phyloP scores from a whole-genome alignment of 495 filamentous ascomycete species.

The Bacidia rubella region DNA sequence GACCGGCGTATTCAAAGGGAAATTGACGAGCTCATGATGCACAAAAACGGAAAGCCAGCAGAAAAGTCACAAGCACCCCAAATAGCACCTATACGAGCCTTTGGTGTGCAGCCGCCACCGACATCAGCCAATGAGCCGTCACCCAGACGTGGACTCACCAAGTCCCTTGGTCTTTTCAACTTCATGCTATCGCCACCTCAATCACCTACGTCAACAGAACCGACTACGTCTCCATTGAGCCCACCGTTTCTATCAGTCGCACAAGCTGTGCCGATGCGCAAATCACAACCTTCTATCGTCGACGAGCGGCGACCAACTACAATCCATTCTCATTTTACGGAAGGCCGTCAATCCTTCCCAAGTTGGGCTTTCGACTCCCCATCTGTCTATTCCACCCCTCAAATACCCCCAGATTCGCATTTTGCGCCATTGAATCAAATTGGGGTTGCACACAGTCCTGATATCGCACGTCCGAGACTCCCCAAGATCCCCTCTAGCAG shows the following conservation, averaged over 20 bases:
- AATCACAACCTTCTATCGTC: slow-evolving; percentile 11
- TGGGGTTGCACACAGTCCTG: slow-evolving; percentile 3
- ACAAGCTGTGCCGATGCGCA: slow-evolving; percentile 7
- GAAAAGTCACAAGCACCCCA: not conserved
- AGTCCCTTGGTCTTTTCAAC: slow-evolving; percentile 17
- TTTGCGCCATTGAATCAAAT: slow-evolving; percentile 10
- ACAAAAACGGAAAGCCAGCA: not conserved
- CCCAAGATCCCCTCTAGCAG: not conserved
- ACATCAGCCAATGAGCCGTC: not conserved
- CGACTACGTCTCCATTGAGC: not conserved
- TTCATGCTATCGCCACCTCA: slow-evolving; percentile 12
- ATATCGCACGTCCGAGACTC: slow-evolving; percentile 1
- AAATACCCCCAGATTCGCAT: slow-evolving; percentile 3
- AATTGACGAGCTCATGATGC: slow-evolving; percentile 8
- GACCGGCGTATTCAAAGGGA: slow-evolving; percentile 3
- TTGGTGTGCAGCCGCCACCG: not conserved
- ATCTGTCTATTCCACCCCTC: slow-evolving; percentile 4
- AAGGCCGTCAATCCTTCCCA: not conserved
- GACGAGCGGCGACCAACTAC: not conserved
- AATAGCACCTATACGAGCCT: not conserved
- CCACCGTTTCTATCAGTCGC: slow-evolving; percentile 9
- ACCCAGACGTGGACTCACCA: slow-evolving; percentile 2
- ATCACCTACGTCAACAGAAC: slow-evolving; percentile 1
- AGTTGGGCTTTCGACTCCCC: slow-evolving; percentile 6
- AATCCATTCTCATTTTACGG: not conserved